These are phyloP conservation scores for Kodamaea hsintzibuensis DNA, from an alignment of 805 yeast genomes.

Conservation along the genomic window DNA sequence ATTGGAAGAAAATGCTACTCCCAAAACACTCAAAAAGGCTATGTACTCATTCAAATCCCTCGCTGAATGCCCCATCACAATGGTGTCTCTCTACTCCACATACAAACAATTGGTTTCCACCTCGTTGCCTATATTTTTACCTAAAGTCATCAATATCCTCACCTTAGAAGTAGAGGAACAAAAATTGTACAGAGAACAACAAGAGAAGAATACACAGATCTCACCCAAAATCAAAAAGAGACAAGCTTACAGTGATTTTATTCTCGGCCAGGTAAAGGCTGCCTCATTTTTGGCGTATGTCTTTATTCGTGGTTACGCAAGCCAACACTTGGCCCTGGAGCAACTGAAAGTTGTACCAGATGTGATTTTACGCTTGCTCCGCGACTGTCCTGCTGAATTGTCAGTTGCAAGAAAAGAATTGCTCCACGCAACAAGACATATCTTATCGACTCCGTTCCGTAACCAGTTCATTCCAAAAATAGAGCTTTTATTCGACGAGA, in stretches of 20 bases:
- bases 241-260: slow-evolving; percentile 80
- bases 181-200: slow-evolving; percentile 34
- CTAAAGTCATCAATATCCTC: slow-evolving; percentile 74
- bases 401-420: slow-evolving; percentile 91
- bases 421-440: slow-evolving; percentile 91
- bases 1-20: slow-evolving; percentile 41
- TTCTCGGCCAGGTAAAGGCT: slow-evolving; percentile 92
- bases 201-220: slow-evolving; percentile 59
- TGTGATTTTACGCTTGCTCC: slow-evolving; percentile 77
- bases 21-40: slow-evolving; percentile 59
- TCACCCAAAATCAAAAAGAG: slow-evolving; percentile 76
- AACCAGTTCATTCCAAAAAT: slow-evolving; percentile 80
- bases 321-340: slow-evolving; percentile 49
- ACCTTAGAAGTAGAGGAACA: slow-evolving; percentile 83
- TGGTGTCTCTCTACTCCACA: slow-evolving; percentile 88
- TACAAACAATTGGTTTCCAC: slow-evolving; percentile 74
- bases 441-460: slow-evolving; percentile 87
- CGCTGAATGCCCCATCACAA: slow-evolving; percentile 95
- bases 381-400: slow-evolving; percentile 93
- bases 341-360: slow-evolving; percentile 73
- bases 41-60: slow-evolving; percentile 85
- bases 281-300: slow-evolving; percentile 94
- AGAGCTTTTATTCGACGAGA: slow-evolving; percentile 81
- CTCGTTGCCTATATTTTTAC: slow-evolving; percentile 74
- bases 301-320: slow-evolving; percentile 79